Conservation (phyloP, 371 early-diverging fungal species). For the Basidiobolus meristosporus region DNA sequence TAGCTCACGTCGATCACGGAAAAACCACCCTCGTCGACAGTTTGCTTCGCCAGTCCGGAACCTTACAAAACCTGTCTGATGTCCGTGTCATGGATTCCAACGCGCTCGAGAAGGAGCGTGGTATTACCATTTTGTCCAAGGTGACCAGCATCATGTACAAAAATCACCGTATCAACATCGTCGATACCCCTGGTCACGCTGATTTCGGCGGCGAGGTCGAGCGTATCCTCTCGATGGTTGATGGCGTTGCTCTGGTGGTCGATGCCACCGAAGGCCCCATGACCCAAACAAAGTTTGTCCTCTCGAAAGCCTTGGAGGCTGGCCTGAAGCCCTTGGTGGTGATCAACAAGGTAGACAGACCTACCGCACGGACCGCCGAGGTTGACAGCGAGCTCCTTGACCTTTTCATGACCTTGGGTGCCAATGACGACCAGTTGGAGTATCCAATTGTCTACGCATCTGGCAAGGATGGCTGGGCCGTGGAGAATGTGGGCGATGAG, state of each 20-base stretch:
- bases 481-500: constrained; percentile 18
- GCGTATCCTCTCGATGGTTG: constrained; percentile 64
- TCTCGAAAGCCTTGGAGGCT: constrained; percentile 43
- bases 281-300: constrained; percentile 70
- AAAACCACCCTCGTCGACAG: constrained; percentile 99
- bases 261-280: constrained; percentile 69
- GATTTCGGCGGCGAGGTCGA: constrained; percentile 77
- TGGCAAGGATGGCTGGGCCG: constrained; percentile 67
- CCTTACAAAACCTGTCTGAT: constrained; percentile 5
- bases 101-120: constrained; percentile 58
- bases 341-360: constrained; percentile 61
- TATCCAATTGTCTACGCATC: constrained; percentile 53
- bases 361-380: constrained; percentile 41
- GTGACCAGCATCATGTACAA: constrained; percentile 43
- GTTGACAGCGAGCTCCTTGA: constrained; percentile 58
- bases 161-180: constrained; percentile 44
- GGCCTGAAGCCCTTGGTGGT: constrained; percentile 52
- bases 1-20: constrained; percentile 94
- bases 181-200: constrained; percentile 68
- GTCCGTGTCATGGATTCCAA: constrained; percentile 68
- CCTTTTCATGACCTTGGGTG: constrained; percentile 47
- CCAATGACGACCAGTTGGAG: constrained; percentile 49
- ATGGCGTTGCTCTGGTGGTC: constrained; percentile 59
- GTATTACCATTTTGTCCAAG: constrained; percentile 68
- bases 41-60: constrained; percentile 51